A percentile compares a stretch with the other conserved stretches of the same genome.
Conservation (phyloP, 2,329 filamentous ascomycete genomes). For the Cercospora sp. region DNA sequence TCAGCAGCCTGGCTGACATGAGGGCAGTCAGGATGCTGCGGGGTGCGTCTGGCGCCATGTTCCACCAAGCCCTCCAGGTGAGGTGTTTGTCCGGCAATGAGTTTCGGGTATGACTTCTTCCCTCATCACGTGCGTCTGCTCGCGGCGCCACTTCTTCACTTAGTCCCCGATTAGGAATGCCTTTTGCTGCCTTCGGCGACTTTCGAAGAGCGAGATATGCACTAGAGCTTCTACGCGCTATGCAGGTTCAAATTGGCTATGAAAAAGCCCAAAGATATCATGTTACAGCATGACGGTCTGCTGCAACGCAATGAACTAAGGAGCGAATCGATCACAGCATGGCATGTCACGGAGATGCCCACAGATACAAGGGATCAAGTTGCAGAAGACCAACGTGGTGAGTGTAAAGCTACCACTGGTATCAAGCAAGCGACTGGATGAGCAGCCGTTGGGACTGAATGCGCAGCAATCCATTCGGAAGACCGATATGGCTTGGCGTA, state of each 20-base stretch:
- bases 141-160: neutral
- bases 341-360: no score
- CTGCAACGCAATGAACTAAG: neutral
- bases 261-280: neutral
- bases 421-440: neutral
- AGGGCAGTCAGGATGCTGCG: constrained; percentile 8
- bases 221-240: neutral
- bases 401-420: neutral
- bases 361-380: no score
- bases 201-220: neutral
- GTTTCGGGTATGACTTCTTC: constrained; percentile 1
- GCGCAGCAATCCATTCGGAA: neutral
- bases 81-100: constrained; percentile 5
- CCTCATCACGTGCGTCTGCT: neutral
- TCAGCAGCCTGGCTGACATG: constrained; percentile 6
- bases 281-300: neutral
- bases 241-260: neutral
- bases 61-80: neutral
- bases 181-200: neutral
- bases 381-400: neutral
- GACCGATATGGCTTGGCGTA: neutral
- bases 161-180: neutral
- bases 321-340: no score
- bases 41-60: constrained; percentile 8
- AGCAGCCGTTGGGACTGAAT: neutral